Percentiles rank a stretch among this genome's conserved stretches.
Conservation (phyloP, 208 protist species). For the Crithidia sp. region DNA sequence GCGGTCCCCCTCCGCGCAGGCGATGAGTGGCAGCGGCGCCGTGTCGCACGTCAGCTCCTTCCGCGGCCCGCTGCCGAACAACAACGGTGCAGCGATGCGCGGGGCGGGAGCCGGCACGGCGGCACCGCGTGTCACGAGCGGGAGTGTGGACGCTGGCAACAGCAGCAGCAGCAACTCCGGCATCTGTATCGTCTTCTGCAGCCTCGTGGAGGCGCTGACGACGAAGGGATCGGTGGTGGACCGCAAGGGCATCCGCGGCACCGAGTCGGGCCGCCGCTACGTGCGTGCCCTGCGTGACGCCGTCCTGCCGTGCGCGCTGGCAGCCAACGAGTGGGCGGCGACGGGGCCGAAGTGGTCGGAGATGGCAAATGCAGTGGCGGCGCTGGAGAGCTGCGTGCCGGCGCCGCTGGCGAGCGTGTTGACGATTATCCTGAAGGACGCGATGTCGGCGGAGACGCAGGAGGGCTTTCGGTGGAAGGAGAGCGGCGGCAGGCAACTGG, state of each 20-base stretch:
- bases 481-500: slow-evolving; percentile 49
- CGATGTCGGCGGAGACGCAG: slow-evolving; percentile 28
- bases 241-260: slow-evolving; percentile 37
- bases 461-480: slow-evolving; percentile 53
- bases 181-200: slow-evolving; percentile 32
- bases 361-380: slow-evolving; percentile 18
- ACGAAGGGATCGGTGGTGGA: slow-evolving; percentile 29
- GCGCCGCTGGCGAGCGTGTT: slow-evolving; percentile 42
- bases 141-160: neutral
- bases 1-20: slow-evolving; percentile 6
- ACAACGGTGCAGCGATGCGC: neutral
- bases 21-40: neutral
- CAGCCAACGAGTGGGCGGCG: slow-evolving; percentile 12
- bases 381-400: slow-evolving; percentile 22
- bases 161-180: slow-evolving; percentile 1
- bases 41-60: neutral
- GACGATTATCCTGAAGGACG: slow-evolving; percentile 50
- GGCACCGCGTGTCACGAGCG: neutral
- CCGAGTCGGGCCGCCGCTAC: slow-evolving; percentile 35
- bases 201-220: slow-evolving; percentile 32
- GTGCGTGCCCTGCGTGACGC: slow-evolving; percentile 22
- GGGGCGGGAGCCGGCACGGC: neutral
- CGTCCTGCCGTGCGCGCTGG: slow-evolving; percentile 35
- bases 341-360: slow-evolving; percentile 12
- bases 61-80: neutral